phyloP scores from a whole-genome alignment of 2,329 filamentous ascomycete species.

The Diaporthe citrichinensis region DNA sequence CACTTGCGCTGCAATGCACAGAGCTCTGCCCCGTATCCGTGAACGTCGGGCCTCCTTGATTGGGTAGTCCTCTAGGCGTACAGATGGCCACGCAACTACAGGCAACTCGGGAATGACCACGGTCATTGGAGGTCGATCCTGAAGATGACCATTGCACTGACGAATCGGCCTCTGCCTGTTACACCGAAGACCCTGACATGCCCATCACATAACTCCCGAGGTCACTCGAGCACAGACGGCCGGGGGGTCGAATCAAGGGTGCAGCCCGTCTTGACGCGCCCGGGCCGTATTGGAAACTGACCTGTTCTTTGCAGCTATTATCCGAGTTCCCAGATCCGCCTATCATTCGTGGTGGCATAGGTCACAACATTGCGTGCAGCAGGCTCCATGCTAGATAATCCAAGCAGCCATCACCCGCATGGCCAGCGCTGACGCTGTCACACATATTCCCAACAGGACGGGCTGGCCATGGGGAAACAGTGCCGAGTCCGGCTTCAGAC shows the following conservation, averaged over 20 bases:
- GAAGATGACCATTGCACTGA: constrained; percentile 1
- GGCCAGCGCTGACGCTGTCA: background rate
- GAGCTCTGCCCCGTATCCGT: background rate
- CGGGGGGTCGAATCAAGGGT: too few species aligned
- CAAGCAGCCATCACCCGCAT: background rate
- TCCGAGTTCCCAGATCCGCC: background rate
- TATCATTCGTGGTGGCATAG: background rate
- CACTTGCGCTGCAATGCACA: background rate
- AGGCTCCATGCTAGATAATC: background rate
- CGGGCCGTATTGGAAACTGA: background rate
- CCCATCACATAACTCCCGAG: constrained; percentile 17
- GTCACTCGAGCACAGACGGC: background rate
- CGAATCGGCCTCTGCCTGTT: constrained; percentile 21
- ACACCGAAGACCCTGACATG: background rate
- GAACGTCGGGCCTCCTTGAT: background rate
- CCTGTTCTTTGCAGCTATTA: constrained; percentile 1
- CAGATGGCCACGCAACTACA: constrained; percentile 18
- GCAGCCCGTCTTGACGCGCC: background rate
- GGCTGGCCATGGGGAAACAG: background rate
- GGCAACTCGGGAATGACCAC: background rate
- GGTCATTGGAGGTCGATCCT: background rate
- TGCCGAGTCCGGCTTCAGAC: constrained; percentile 4
- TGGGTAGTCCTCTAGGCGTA: constrained; percentile 11
- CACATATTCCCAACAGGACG: background rate
- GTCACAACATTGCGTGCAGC: constrained; percentile 2